These are phyloP conservation scores for Fraxinus velutina DNA, from an alignment of 305 asterid genomes.

Conservation along the genomic window DNA sequence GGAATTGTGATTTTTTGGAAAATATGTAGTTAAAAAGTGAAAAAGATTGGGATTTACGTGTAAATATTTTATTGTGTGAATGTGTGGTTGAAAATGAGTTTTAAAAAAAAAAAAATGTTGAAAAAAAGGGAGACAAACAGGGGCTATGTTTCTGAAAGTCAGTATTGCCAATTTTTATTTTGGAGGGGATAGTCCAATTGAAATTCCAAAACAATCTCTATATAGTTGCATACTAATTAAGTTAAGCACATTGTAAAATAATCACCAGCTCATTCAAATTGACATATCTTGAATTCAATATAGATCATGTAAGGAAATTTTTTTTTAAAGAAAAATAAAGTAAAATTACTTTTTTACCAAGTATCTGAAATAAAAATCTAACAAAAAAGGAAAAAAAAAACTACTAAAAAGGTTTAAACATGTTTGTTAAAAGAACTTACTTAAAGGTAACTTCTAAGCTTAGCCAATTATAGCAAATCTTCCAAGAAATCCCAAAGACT, in stretches of 20 bases:
- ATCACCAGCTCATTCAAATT: neutral
- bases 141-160: neutral
- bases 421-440: neutral
- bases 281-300: neutral
- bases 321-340: neutral
- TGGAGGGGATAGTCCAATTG: neutral
- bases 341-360: neutral
- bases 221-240: neutral
- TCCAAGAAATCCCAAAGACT: neutral
- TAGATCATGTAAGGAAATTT: neutral
- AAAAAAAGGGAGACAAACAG: no score
- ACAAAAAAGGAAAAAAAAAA: neutral
- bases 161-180: neutral
- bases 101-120: no score
- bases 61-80: no score
- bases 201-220: neutral
- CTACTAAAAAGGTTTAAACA: neutral
- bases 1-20: no score
- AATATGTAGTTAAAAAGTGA: no score
- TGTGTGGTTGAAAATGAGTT: no score
- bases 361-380: neutral
- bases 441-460: neutral
- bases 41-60: no score
- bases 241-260: neutral
- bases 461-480: neutral